These are phyloP conservation scores for Jaltomata sinuosa DNA, from an alignment of 257 asterid species.

Conservation along the genomic window DNA sequence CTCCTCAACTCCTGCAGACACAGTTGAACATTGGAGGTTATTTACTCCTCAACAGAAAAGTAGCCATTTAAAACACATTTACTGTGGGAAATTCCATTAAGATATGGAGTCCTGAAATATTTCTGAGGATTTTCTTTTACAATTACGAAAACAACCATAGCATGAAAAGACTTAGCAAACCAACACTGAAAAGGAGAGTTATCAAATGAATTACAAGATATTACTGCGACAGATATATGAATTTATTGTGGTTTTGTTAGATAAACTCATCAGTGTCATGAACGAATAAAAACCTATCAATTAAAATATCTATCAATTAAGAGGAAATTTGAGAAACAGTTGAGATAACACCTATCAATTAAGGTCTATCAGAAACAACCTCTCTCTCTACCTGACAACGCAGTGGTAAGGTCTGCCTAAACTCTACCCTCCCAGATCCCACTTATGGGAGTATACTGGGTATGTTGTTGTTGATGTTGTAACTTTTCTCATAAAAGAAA, in stretches of 20 bases:
- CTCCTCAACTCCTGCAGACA: slow-evolving; percentile 34
- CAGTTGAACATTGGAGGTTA: not conserved
- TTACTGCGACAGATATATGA: not conserved
- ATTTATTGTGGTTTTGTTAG: not conserved
- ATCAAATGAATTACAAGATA: not conserved
- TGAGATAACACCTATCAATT: not conserved
- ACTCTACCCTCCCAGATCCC: too few relatives aligned
- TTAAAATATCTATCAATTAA: too few relatives aligned
- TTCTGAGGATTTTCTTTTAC: not conserved
- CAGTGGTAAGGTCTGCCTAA: too few relatives aligned
- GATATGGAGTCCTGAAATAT: not conserved
- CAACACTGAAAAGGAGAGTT: not conserved
- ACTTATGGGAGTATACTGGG: too few relatives aligned
- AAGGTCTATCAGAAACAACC: too few relatives aligned
- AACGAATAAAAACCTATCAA: not conserved
- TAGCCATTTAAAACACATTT: not conserved
- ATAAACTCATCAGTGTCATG: not conserved
- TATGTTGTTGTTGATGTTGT: too few relatives aligned
- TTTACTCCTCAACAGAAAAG: not conserved
- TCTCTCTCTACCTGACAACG: too few relatives aligned
- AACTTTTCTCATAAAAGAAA: not conserved
- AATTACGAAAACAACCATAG: not conserved
- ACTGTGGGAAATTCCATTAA: not conserved
- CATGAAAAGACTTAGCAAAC: not conserved
- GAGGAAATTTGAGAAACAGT: not conserved